Percentiles rank a stretch among this genome's conserved stretches.
Evolutionary conservation across 768 basidiomycete genomes (phyloP).

Genomic region (Cyclocybe cylindracea): DNA sequence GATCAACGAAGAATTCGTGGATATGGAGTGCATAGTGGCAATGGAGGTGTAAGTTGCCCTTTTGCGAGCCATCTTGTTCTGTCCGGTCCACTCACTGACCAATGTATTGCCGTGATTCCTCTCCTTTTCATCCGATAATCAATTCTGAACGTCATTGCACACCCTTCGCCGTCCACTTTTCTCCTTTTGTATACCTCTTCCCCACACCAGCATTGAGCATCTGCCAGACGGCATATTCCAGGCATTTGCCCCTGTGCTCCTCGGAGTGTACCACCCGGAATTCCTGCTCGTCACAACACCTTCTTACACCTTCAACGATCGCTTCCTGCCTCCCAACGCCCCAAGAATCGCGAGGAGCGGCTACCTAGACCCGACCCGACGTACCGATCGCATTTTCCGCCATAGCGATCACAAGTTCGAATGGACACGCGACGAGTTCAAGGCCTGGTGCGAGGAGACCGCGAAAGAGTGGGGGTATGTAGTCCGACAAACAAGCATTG

Average conservation of each 20-base stretch:
- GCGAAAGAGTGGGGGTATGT: slow-evolving; percentile 75
- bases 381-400: slow-evolving; percentile 75
- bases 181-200: not conserved
- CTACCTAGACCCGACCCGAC: slow-evolving; percentile 71
- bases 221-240: slow-evolving; percentile 58
- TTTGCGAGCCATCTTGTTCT: not conserved
- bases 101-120: no score
- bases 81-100: not conserved
- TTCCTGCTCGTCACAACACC: slow-evolving; percentile 83
- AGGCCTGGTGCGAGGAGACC: slow-evolving; percentile 53
- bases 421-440: slow-evolving; percentile 80
- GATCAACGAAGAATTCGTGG: slow-evolving; percentile 66
- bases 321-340: slow-evolving; percentile 61
- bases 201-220: slow-evolving; percentile 71
- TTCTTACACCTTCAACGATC: slow-evolving; percentile 79
- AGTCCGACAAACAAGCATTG: slow-evolving; percentile 61
- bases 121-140: no score
- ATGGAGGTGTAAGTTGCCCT: slow-evolving; percentile 71
- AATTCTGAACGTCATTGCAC: no score
- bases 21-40: slow-evolving; percentile 70
- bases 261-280: slow-evolving; percentile 78
- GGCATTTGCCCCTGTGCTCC: slow-evolving; percentile 66
- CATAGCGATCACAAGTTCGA: slow-evolving; percentile 89
- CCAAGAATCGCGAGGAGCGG: slow-evolving; percentile 49
- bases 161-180: no score